Conservation (phyloP, 768 basidiomycete species). For the Boletus sp. region DNA sequence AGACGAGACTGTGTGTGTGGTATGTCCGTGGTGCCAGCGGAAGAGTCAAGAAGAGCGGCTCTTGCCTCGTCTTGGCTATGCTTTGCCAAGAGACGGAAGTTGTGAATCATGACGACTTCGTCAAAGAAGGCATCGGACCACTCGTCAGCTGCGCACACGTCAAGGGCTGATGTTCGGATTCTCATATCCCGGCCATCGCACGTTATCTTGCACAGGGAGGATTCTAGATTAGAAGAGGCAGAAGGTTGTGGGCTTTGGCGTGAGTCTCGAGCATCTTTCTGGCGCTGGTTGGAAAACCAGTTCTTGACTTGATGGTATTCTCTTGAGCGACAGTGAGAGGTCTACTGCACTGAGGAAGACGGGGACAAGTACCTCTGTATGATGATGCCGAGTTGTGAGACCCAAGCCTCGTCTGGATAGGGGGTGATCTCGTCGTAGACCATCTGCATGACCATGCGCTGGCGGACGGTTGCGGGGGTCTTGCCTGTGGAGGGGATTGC, state of each 20-base stretch:
- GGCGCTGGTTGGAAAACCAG: constrained; percentile 67
- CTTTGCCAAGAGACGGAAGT: constrained; percentile 41
- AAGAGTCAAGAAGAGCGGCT: constrained; percentile 25
- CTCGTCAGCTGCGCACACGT: constrained; percentile 40
- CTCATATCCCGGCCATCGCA: constrained; percentile 42
- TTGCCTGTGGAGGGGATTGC: constrained; percentile 34
- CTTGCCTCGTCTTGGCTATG: constrained; percentile 37
- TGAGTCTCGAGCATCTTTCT: constrained; percentile 39
- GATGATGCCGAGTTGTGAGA: constrained; percentile 54
- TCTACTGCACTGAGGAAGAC: background rate
- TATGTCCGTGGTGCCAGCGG: constrained; percentile 23
- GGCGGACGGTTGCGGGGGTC: constrained; percentile 52
- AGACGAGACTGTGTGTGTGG: constrained; percentile 14
- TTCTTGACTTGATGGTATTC: constrained; percentile 62
- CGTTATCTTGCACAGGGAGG: constrained; percentile 33
- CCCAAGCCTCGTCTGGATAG: constrained; percentile 62
- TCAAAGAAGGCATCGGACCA: constrained; percentile 65
- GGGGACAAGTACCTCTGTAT: constrained; percentile 44
- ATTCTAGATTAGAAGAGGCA: constrained; percentile 32
- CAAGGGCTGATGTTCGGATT: constrained; percentile 46
- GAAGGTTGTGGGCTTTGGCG: constrained; percentile 34
- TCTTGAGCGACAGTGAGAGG: constrained; percentile 29
- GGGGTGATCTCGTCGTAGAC: constrained; percentile 64
- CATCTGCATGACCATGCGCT: constrained; percentile 57
- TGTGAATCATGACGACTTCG: constrained; percentile 57